Evolutionary conservation across 2,329 filamentous ascomycete species (phyloP), one percentile per base, ranked within the genome.

Genomic region (Ceratocystiopsis brevicomis): DNA sequence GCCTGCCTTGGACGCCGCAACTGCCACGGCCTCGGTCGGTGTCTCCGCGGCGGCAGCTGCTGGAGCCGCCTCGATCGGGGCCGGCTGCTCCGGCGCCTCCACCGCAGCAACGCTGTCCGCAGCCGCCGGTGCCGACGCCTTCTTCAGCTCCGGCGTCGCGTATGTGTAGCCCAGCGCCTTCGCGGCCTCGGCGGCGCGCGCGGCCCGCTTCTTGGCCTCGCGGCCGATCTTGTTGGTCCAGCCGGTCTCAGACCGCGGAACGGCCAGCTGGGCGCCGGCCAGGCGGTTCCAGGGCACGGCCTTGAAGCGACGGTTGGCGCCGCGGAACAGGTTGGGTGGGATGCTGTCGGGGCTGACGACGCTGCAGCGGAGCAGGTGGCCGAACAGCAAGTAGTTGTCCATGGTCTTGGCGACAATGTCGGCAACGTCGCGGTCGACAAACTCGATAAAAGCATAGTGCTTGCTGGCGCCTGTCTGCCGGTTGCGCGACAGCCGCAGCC

Each of bases 321-420:
- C 86, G 64, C 90, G 86, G 75, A 86, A 96, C 43, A 95, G 66
- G 48, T 84, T 71, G 19, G 77, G 70, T 57, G 92, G 84, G 38
- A 94, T 66, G 56, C 87, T 77, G 47, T 82, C 83, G 45, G 75
- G 65, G 4, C 83, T 75, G 4, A 95, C 72, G 19, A 51, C 45
- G 45, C 45, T 43, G 61, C 87, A 88, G 61, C 92, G 88, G 52
- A 98, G 68, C 48, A 96, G 81, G 59, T 95, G 88, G 6, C 85
- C 84, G 59, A 94, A 96, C 56, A 98, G 71, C 36, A 96, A 75
- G 62, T 98, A 98, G 63, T 87, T 92, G 68, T 95, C 76, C 90
- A 98, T 98, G 18, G 90, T 94, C 64, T 86, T 83, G 41, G 84
- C 80, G 30, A 93, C 88, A 52, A 96, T 86, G 54, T 84, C 80